These are phyloP conservation scores for Saccharomyces jurei DNA, from an alignment of 805 yeast genomes.

Conservation along the genomic window DNA sequence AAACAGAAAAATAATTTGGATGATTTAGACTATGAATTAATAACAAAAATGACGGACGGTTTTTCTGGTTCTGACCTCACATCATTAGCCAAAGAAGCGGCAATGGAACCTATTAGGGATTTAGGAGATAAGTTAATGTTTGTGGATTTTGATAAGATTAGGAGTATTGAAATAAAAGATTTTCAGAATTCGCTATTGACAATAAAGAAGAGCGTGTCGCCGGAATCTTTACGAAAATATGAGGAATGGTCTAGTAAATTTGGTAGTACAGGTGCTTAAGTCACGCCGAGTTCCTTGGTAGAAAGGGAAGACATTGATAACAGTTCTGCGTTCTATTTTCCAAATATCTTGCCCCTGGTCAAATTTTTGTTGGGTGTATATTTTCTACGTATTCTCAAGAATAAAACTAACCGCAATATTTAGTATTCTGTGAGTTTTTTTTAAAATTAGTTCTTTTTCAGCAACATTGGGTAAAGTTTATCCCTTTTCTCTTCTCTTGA, in stretches of 20 bases:
- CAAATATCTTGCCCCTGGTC: neutral
- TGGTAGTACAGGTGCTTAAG: slow-evolving; percentile 85
- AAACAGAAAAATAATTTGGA: slow-evolving; percentile 61
- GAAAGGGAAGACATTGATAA: neutral
- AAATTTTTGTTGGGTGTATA: slow-evolving; percentile 3
- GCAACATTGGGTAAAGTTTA: neutral
- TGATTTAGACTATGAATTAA: slow-evolving; percentile 51
- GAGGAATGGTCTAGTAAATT: slow-evolving; percentile 83
- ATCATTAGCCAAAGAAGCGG: slow-evolving; percentile 93
- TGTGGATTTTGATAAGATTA: slow-evolving; percentile 64
- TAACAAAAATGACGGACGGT: slow-evolving; percentile 67
- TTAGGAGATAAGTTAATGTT: slow-evolving; percentile 75
- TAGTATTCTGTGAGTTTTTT: neutral
- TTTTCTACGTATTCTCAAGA: neutral
- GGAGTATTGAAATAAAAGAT: slow-evolving; percentile 71
- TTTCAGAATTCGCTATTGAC: slow-evolving; percentile 67
- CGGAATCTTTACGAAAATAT: slow-evolving; percentile 67
- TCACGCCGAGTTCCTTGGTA: neutral
- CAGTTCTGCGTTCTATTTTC: neutral
- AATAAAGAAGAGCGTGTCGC: slow-evolving; percentile 82
- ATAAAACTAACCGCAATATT: neutral
- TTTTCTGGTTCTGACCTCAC: slow-evolving; percentile 93
- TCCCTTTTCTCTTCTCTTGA: neutral
- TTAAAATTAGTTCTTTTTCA: neutral
- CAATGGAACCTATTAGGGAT: slow-evolving; percentile 92